These are phyloP conservation scores for Boletellus emodensis DNA, from an alignment of 768 basidiomycete genomes.

Conservation along the genomic window DNA sequence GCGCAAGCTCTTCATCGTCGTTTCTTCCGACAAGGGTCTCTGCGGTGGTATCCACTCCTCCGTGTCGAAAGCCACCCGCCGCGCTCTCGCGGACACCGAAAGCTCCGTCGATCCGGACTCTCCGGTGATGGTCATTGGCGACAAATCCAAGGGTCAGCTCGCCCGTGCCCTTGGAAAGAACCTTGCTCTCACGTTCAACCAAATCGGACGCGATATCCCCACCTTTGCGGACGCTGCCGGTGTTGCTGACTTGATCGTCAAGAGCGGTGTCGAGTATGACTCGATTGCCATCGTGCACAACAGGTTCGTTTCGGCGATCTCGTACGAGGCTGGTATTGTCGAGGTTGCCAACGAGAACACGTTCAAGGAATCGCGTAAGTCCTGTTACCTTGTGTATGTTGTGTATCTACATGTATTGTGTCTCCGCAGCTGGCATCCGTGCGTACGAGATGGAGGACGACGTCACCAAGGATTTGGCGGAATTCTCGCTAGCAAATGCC, in stretches of 20 bases:
- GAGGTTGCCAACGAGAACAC: slow-evolving; percentile 80
- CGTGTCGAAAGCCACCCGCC: slow-evolving; percentile 85
- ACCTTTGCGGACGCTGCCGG: slow-evolving; percentile 95
- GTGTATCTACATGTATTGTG: not conserved
- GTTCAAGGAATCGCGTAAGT: slow-evolving; percentile 77
- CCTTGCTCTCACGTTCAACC: slow-evolving; percentile 87
- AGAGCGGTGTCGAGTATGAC: slow-evolving; percentile 83
- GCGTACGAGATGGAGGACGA: slow-evolving; percentile 98
- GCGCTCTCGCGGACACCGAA: slow-evolving; percentile 53
- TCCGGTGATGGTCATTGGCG: slow-evolving; percentile 84
- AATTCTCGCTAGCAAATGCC: slow-evolving; percentile 95
- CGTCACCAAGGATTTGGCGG: slow-evolving; percentile 85
- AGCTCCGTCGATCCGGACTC: slow-evolving; percentile 53
- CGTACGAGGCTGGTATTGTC: slow-evolving; percentile 76
- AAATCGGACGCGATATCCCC: slow-evolving; percentile 95
- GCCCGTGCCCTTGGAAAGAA: slow-evolving; percentile 59
- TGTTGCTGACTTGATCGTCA: slow-evolving; percentile 89
- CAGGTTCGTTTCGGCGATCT: slow-evolving; percentile 83
- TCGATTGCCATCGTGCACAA: slow-evolving; percentile 78
- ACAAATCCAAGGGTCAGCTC: slow-evolving; percentile 96
- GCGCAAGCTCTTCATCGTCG: slow-evolving; percentile 86
- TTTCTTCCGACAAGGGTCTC: slow-evolving; percentile 98
- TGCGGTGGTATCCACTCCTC: slow-evolving; percentile 99
- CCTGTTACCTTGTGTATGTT: not conserved
- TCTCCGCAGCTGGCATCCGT: slow-evolving; percentile 72